Base-by-base conservation (phyloP, 495 filamentous ascomycete species). In the Talaromyces ruber region DNA sequence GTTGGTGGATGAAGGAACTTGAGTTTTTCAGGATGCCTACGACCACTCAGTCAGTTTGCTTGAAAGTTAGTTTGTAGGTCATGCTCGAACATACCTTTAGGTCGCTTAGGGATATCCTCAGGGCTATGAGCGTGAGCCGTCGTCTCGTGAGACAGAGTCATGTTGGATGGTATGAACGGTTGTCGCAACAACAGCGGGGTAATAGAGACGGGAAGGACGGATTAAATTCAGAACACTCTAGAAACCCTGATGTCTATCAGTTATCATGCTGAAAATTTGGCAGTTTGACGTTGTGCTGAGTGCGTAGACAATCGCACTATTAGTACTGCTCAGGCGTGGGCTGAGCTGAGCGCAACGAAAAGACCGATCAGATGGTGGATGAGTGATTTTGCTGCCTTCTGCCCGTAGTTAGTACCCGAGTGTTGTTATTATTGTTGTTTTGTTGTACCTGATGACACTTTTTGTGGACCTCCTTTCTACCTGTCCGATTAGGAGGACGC, bases 21-120 rank as follows among this genome's bases (percentile, higher is more conserved):
- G 87, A 87, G 66, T 97, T 97, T 79, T 98, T 98, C 65, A 98
- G 85, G 64, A 98, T 98, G 62, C 94, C 94, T 97, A 63, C 34
- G 14, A 16, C 34, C 26, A 18, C 16, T 9, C 6, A 22, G 24
- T 62, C 22, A 53, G 47, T 28, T 14, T 26, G 9, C 24, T 3
- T 37, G 50, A 59, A 50, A 37, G 11, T 22, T 66, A 45, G 11
- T 32, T 34, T 52, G 55, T 18, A 57, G 4, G 34, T 50, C 34
- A 63, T 14, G 57, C 61, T 39, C 34, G 55, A 34, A 73, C 76
- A 68, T 80, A 91, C 92, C 91, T 78, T 85, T 93, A 32, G 92
- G 92, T 62, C 90, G 86, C 75, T 87, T 86, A 64, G 79, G 67
- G 59, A 71, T 64, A 58, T 75, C 65, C 14, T 78, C 76, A 53